These are phyloP conservation scores for Vickermania ingenoplastis DNA, from an alignment of 208 protist species.

Conservation along the genomic window DNA sequence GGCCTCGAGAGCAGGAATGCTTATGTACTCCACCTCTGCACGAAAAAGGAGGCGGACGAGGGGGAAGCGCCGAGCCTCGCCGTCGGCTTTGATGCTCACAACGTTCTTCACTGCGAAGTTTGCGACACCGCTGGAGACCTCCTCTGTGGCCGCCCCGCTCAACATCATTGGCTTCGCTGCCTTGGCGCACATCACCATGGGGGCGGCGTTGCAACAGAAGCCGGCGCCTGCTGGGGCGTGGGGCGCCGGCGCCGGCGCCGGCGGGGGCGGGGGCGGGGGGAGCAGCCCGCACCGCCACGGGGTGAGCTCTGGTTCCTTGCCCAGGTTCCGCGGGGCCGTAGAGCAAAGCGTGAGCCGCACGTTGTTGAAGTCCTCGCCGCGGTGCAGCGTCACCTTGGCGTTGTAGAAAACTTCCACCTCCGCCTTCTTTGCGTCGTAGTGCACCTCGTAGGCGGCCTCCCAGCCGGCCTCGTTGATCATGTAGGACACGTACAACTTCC, in stretches of 20 bases:
- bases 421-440: slow-evolving; percentile 5
- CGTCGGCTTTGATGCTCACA: slow-evolving; percentile 6
- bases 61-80: slow-evolving; percentile 8
- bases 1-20: slow-evolving; percentile 8
- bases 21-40: slow-evolving; percentile 12
- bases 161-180: background rate
- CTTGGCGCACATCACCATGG: slow-evolving; percentile 2
- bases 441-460: slow-evolving; percentile 15
- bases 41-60: slow-evolving; percentile 10
- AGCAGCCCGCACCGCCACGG: slow-evolving; percentile 12
- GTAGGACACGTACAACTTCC: slow-evolving; percentile 11
- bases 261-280: background rate
- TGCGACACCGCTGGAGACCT: slow-evolving; percentile 2
- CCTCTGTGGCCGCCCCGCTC: slow-evolving; percentile 2
- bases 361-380: slow-evolving; percentile 12
- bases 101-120: slow-evolving; percentile 13
- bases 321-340: slow-evolving; percentile 1
- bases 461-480: slow-evolving; percentile 8
- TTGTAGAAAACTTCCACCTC: slow-evolving; percentile 15
- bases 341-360: slow-evolving; percentile 17
- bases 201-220: background rate
- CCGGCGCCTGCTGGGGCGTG: background rate
- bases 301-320: slow-evolving; percentile 8
- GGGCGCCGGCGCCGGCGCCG: background rate
- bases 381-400: slow-evolving; percentile 6